Base-by-base conservation (phyloP, 805 yeast genomes). In the Cephaloascus fragrans region DNA sequence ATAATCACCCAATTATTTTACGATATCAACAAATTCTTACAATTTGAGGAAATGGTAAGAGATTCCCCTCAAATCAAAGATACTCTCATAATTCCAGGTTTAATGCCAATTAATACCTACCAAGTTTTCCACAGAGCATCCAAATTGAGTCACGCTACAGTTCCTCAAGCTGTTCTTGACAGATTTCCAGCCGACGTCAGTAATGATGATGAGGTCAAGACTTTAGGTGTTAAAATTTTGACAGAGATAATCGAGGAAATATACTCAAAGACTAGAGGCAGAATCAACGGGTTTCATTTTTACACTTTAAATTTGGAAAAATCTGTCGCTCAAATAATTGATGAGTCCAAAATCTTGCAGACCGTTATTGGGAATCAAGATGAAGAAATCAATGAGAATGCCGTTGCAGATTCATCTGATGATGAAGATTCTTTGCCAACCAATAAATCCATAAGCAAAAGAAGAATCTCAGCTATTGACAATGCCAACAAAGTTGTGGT, bases 291-390 rank as follows among this genome's bases (percentile, higher is more conserved):
- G 2, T 82, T 83, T 63, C 98, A 93, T 57, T 88, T 93, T 58
- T 93, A 90, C 56, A 84, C 96, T 0, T 71, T 93, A 47, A 93
- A 93, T 55, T 69, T 93, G 55, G 98, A 93, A 58, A 87, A 87
- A 54, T 84, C 96, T 1, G 80, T 88, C 33, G 96, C 96, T 1
- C 82, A 83, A 46, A 79, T 93, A 33, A 74, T 93, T 4, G 79
- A 81, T 38, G 67, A 67, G 23, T 77, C 88, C 0, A 59, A 70
- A 3, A 60, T 79, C 14, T 61, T 85, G 42, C 44, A 41, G 20
- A 62, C 68, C 16, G 59, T 68, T 34, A 69, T 77, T 23, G 57
- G 74, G 34, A 66, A 56, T 26, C 48, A 47, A 16, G 42, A 39
- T 23, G 67, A 64, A 26, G 48, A 46, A 14, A 60, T 55, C 37